phyloP scores from a whole-genome alignment of 1,139 yeast genomes.

The Debaryomycetaceae sp. region DNA sequence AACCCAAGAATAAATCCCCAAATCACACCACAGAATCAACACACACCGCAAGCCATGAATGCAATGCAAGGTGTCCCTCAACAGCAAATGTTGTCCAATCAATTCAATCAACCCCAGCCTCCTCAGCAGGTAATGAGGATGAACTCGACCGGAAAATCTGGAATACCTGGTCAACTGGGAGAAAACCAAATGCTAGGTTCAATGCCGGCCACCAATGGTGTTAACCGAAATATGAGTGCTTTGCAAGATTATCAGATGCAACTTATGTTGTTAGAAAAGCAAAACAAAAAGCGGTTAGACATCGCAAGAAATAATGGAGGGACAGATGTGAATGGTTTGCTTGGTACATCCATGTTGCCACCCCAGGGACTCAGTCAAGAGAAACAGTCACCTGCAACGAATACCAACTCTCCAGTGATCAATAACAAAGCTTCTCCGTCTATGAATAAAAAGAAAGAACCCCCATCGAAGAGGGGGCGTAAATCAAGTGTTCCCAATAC shows the following conservation, averaged over 20 bases:
- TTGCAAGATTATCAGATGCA: conserved; percentile 77
- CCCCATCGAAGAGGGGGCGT: conserved; percentile 30
- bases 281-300: conserved; percentile 61
- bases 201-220: neutral
- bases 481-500: conserved; percentile 26
- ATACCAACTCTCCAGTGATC: conserved; percentile 29
- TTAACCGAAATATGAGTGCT: conserved; percentile 35
- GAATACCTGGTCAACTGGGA: conserved; percentile 3
- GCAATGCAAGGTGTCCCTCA: conserved; percentile 12
- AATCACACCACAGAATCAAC: conserved; percentile 18
- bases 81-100: conserved; percentile 10
- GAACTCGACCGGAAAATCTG: conserved; percentile 11
- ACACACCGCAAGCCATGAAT: conserved; percentile 11
- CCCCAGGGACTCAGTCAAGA: conserved; percentile 11
- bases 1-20: conserved; percentile 14
- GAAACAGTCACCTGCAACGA: conserved; percentile 27
- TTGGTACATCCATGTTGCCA: conserved; percentile 23
- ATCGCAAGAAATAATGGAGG: conserved; percentile 41
- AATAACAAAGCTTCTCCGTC: conserved; percentile 38
- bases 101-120: conserved; percentile 10
- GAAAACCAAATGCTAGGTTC: conserved; percentile 3
- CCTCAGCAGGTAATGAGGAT: conserved; percentile 10
- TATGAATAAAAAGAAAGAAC: conserved; percentile 26
- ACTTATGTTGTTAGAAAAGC: conserved; percentile 66
- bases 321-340: conserved; percentile 14